Base-by-base conservation (phyloP, 2,329 filamentous ascomycete species). In the Diaporthe citri region DNA sequence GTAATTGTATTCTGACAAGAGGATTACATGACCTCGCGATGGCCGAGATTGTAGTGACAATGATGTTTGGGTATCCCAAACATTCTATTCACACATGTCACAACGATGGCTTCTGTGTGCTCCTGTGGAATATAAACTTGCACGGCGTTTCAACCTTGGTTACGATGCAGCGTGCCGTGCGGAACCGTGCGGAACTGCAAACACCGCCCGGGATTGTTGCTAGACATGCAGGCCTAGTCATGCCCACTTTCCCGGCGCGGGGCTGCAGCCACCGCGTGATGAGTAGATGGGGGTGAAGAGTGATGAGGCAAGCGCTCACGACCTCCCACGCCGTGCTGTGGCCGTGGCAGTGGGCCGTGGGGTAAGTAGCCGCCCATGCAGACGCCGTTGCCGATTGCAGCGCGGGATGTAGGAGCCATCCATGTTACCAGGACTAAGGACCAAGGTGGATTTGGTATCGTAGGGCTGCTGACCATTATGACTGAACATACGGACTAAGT, bases 301-400 rank as follows among this genome's bases (percentile, higher is more conserved):
- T 25, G 20, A 36, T 20, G 60, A 64, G 41, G 28, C 43, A 51
- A 51, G 43, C 62, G 20, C 22, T 52, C 31, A 52, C 46, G 52
- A 28, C 22, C n/a, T 55, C 34, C 64, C 48, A 39, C 48, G 48
- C 64, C 22, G 34, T 13, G 46, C 64, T 13, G n/a, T 13, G n/a
- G 46, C 59, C 25, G n/a, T 15, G 64, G 34, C 13, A 39, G 48
- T 55, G 64, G 46, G 46, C 4, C n/a, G 48, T 69, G 48, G 43
- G 62, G 64, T 25, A 17, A 8, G 64, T 36, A 25, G 13, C 22
- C 22, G 13, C 22, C 22, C 25, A 20, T 36, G 17, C 46, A 69
- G 48, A 69, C 64, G 64, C 46, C 34, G 34, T 69, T 28, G 64
- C 64, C 64, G 48, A 36, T 20, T 55, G 64, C 64, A 69, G 64